Base-by-base conservation (phyloP, 2,329 filamentous ascomycete genomes). In the Biscogniauxia marginata region DNA sequence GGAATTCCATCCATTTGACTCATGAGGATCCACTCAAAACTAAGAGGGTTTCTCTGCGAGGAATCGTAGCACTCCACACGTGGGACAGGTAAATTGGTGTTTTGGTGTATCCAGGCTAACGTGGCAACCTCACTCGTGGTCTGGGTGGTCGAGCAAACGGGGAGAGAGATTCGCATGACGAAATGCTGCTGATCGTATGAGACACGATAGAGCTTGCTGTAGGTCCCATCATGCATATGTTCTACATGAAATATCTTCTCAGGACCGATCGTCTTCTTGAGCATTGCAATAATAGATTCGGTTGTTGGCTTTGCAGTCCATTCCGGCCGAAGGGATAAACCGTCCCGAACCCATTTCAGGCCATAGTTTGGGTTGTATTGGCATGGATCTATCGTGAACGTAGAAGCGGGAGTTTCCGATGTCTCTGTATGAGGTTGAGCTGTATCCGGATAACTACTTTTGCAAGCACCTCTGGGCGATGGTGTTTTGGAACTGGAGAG, bases 11-110 rank as follows among this genome's bases (percentile, higher is more conserved):
- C 47, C 3, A 71, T 45, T 18, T 58, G 62, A 7, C 52, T 57
- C 68, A 70, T 69, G 5, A 72, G 52, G 9, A 71, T 65, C 70
- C 70, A 72, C 55, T 72, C 70, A 11, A 66, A 68, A 0, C 68
- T 68, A 16, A 70, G 50, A 1, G 63, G 58, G 19, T 65, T 68
- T 18, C 65, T 44, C 11, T 60, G 53, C 0, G 62, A 60, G 0
- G 64, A 51, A 39, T 67, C 60, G 43, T 64, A 65, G 20, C 51
- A 62, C 6, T 34, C 50, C 16, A 71, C 61, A 3, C 50, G 55
- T 3, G 70, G 69, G 1, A 70, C 62, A 1, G 65, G 66, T 2
- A 71, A 55, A 4, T 30, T 55, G 2, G 67, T 70, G 48, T 66
- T 61, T 5, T 52, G 23, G 2, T 48, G 1, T 2, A 67, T 55